A percentile compares a stretch with the other conserved stretches of the same genome.
Conservation (phyloP, 495 filamentous ascomycete species). For the Neurospora sp. region DNA sequence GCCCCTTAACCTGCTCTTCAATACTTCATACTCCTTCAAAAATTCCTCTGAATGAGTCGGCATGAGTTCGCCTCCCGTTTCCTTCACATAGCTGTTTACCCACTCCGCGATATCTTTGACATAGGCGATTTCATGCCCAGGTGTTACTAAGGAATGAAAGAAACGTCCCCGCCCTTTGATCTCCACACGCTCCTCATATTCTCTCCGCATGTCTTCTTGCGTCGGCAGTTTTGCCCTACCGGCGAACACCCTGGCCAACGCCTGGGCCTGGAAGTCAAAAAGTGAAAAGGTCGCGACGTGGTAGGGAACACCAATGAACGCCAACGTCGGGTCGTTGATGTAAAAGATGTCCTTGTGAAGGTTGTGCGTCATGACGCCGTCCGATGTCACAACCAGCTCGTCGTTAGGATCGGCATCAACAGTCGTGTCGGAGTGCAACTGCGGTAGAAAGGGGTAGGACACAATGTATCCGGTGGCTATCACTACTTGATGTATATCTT, state of each 20-base stretch:
- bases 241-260: constrained; percentile 45
- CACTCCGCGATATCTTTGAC: constrained; percentile 43
- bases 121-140: constrained; percentile 41
- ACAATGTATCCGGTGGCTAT: constrained; percentile 59
- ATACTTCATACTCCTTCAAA: constrained; percentile 13
- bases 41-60: constrained; percentile 38
- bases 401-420: constrained; percentile 32
- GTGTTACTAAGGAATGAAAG: constrained; percentile 43
- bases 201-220: constrained; percentile 34
- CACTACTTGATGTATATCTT: constrained; percentile 44
- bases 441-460: constrained; percentile 45
- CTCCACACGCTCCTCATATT: constrained; percentile 38
- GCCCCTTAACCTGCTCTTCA: constrained; percentile 7
- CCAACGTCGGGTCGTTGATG: constrained; percentile 51
- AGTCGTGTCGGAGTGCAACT: constrained; percentile 30
- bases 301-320: constrained; percentile 52
- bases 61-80: constrained; percentile 23
- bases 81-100: constrained; percentile 36
- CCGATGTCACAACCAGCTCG: constrained; percentile 44
- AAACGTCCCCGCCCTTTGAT: constrained; percentile 39
- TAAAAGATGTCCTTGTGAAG: constrained; percentile 59
- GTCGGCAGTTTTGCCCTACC: constrained; percentile 41
- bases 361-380: constrained; percentile 57
- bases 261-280: constrained; percentile 58
- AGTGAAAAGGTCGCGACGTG: constrained; percentile 53